A percentile compares a stretch with the other conserved stretches of the same genome.
phyloP scores from a whole-genome alignment of 768 basidiomycete genomes.

The Lyophyllum semitale region DNA sequence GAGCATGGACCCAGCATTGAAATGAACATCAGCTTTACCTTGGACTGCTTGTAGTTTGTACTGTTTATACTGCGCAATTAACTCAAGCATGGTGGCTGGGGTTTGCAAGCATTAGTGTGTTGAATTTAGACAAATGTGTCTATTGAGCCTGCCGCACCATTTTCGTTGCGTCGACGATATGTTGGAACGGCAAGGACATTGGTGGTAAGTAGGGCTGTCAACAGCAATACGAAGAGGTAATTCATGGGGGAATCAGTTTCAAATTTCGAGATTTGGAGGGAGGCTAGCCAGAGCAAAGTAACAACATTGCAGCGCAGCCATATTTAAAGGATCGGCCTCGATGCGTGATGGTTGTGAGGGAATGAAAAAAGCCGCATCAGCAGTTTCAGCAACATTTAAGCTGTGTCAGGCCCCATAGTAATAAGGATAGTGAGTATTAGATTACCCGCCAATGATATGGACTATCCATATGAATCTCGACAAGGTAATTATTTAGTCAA shows the following conservation, averaged over 20 bases:
- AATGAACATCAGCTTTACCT: not conserved
- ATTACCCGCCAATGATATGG: not conserved
- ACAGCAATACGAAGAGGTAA: slow-evolving; percentile 14
- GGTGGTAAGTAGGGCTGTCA: slow-evolving; percentile 14
- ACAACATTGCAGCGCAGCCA: not conserved
- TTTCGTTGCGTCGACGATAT: slow-evolving; percentile 6
- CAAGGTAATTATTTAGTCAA: not conserved
- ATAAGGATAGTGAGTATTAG: too few species aligned
- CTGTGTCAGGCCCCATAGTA: too few species aligned
- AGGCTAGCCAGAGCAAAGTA: slow-evolving; percentile 19
- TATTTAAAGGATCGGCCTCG: not conserved
- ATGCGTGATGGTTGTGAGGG: slow-evolving; percentile 1
- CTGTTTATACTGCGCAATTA: slow-evolving; percentile 15
- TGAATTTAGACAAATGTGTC: not conserved
- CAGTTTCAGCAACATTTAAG: not conserved
- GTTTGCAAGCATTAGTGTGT: not conserved
- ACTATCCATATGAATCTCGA: not conserved
- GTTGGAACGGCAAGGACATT: slow-evolving; percentile 2
- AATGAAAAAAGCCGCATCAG: not conserved
- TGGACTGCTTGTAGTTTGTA: slow-evolving; percentile 7
- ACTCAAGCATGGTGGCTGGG: slow-evolving; percentile 11
- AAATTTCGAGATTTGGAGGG: not conserved
- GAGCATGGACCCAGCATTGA: not conserved
- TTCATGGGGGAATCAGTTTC: slow-evolving; percentile 6
- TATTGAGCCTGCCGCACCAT: slow-evolving; percentile 2